These are phyloP conservation scores for Ziziphus jujuba DNA, from an alignment of 306 rosid species.

Conservation along the genomic window DNA sequence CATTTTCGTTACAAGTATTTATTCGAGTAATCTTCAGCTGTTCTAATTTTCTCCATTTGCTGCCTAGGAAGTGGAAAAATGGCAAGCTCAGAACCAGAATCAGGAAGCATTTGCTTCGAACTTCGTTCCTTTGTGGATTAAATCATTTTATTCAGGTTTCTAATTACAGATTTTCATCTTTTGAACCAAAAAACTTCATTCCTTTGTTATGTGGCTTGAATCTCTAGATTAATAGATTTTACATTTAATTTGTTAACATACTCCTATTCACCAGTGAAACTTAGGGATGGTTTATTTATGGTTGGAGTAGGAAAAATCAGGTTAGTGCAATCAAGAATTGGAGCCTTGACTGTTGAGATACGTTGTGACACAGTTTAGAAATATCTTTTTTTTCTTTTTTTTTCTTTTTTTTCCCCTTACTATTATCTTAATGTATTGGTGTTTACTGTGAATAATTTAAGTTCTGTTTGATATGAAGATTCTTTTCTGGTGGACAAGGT, in stretches of 20 bases:
- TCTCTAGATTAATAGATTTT: too few relatives aligned
- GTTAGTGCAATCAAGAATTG: too few relatives aligned
- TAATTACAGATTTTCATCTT: constrained; percentile 8
- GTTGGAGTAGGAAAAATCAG: too few relatives aligned
- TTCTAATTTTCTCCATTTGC: constrained; percentile 23
- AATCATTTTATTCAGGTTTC: constrained; percentile 77
- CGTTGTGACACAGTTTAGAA: background rate
- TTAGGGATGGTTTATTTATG: too few relatives aligned
- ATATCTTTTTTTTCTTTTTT: too few relatives aligned
- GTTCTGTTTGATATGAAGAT: constrained; percentile 34
- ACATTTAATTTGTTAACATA: background rate
- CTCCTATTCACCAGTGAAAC: background rate
- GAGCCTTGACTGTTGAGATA: too few relatives aligned
- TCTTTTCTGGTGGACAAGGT: constrained; percentile 43
- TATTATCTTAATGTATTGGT: background rate
- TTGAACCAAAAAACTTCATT: too few relatives aligned
- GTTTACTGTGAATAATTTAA: constrained; percentile 18
- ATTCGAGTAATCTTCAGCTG: constrained; percentile 7
- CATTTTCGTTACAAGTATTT: background rate
- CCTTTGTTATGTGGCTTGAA: too few relatives aligned
- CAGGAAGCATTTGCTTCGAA: constrained; percentile 71
- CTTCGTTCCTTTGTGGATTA: constrained; percentile 84
- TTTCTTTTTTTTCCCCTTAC: too few relatives aligned
- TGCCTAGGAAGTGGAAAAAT: constrained; percentile 51
- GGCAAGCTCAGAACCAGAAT: constrained; percentile 71